phyloP scores from a whole-genome alignment of 2,329 filamentous ascomycete genomes.

The Fusarium hostae region DNA sequence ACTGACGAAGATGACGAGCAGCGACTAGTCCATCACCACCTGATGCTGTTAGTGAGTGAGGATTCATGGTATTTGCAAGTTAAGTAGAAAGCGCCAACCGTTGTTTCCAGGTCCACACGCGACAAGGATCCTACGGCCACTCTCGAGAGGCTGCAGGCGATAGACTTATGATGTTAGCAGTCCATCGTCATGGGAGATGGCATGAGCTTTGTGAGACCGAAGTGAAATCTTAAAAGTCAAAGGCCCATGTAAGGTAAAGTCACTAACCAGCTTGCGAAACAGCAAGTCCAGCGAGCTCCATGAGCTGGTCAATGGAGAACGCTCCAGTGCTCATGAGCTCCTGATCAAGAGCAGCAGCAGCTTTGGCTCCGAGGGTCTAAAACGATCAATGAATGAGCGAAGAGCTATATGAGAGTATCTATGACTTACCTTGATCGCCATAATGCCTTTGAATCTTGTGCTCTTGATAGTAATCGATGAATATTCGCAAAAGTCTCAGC shows the following conservation, averaged over 20 bases:
- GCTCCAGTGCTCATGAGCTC: conserved; percentile 91
- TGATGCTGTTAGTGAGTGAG: conserved; percentile 4
- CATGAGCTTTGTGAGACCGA: neutral
- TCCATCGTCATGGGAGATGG: neutral
- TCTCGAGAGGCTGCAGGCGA: conserved; percentile 79
- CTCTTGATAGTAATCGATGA: neutral
- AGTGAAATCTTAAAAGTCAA: neutral
- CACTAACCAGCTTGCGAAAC: conserved; percentile 85
- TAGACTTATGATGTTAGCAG: conserved; percentile 69
- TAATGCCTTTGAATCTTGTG: conserved; percentile 40
- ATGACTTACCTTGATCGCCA: conserved; percentile 49
- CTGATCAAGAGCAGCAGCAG: conserved; percentile 87
- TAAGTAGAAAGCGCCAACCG: conserved; percentile 54
- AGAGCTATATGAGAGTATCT: neutral
- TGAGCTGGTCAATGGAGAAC: conserved; percentile 95
- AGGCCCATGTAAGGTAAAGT: neutral
- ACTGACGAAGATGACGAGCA: conserved; percentile 89
- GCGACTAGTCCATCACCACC: conserved; percentile 95
- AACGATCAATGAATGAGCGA: conserved; percentile 17
- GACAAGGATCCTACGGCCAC: conserved; percentile 80
- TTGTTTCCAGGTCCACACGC: conserved; percentile 90
- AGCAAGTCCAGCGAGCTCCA: conserved; percentile 94
- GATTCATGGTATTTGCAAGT: neutral
- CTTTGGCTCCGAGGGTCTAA: conserved; percentile 87
- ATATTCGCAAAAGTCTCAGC: neutral